A percentile compares a stretch with the other conserved stretches of the same genome.
phyloP scores from a whole-genome alignment of 2,329 filamentous ascomycete species.

The Teratosphaeria destructans region DNA sequence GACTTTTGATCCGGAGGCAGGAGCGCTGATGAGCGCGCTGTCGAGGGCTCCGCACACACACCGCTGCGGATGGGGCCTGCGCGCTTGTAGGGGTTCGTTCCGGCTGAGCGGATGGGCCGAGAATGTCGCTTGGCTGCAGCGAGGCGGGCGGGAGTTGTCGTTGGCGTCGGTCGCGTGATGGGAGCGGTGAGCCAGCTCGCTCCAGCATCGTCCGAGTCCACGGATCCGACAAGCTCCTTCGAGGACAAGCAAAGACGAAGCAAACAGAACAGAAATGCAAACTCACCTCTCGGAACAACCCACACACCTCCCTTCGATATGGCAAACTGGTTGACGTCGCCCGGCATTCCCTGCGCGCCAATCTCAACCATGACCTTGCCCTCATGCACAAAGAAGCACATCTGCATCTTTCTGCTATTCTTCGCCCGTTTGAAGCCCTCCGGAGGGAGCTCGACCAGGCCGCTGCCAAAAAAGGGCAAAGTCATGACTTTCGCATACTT shows the following conservation, averaged over 20 bases:
- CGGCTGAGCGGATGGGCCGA: neutral
- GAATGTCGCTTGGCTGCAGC: neutral
- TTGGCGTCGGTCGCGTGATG: neutral
- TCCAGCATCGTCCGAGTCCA: neutral
- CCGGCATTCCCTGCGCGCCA: constrained; percentile 23
- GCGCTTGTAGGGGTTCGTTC: neutral
- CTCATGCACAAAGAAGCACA: constrained; percentile 84
- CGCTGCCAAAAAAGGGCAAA: constrained; percentile 76
- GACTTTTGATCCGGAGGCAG: neutral
- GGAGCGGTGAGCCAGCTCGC: constrained; percentile 5
- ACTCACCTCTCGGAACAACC: constrained; percentile 86
- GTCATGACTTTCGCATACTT: constrained; percentile 81
- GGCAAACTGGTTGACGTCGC: constrained; percentile 59
- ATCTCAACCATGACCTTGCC: constrained; percentile 75
- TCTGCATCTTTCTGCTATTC: constrained; percentile 91
- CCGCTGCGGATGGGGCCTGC: neutral
- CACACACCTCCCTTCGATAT: constrained; percentile 83
- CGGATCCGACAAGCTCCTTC: neutral
- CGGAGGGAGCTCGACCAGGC: constrained; percentile 78
- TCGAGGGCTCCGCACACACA: neutral
- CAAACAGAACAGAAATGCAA: constrained; percentile 5
- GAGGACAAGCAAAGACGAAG: neutral
- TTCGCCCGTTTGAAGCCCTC: constrained; percentile 78
- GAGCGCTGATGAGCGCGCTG: neutral
- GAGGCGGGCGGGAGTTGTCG: neutral